phyloP scores from a whole-genome alignment of 2,329 filamentous ascomycete genomes.

The Sodiomyces alkalinus region DNA sequence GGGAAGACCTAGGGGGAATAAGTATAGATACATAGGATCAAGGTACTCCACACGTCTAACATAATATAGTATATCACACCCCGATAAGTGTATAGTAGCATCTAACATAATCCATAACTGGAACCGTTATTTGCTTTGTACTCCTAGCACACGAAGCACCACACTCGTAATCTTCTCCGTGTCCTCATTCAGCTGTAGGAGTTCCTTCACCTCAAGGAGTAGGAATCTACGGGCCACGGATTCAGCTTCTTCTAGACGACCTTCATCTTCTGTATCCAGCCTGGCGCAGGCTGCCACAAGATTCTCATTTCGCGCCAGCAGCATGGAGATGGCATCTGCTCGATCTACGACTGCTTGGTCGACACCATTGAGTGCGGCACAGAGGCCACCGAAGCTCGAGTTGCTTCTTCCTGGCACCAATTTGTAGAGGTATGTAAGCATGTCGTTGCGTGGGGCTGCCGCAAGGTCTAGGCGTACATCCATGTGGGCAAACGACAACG shows the following conservation, averaged over 20 bases:
- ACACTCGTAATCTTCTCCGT: too few relatives aligned
- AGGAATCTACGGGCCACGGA: conserved; percentile 43
- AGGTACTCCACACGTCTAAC: too few relatives aligned
- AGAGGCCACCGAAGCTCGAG: conserved; percentile 74
- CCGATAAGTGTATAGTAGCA: too few relatives aligned
- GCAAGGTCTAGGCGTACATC: conserved; percentile 45
- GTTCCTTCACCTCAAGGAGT: conserved; percentile 2
- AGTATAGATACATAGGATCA: too few relatives aligned
- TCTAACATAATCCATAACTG: too few relatives aligned
- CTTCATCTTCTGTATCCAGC: conserved; percentile 46
- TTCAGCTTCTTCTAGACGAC: conserved; percentile 55
- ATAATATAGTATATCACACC: too few relatives aligned
- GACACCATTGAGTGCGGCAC: conserved; percentile 77
- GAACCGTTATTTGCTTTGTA: too few relatives aligned
- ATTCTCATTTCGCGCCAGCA: conserved; percentile 60
- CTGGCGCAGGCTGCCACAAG: conserved; percentile 56
- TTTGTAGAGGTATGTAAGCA: conserved; percentile 63
- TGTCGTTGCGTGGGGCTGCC: conserved; percentile 36
- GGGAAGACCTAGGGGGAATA: too few relatives aligned
- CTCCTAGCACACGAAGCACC: background rate
- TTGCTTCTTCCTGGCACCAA: conserved; percentile 51
- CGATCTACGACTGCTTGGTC: conserved; percentile 55
- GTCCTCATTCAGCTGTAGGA: too few relatives aligned
- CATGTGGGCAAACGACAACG: conserved; percentile 54
- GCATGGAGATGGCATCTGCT: conserved; percentile 55